Percentiles rank a stretch among this genome's conserved stretches.
phyloP scores from a whole-genome alignment of 257 asterid genomes.

The Euphrasia confusa region DNA sequence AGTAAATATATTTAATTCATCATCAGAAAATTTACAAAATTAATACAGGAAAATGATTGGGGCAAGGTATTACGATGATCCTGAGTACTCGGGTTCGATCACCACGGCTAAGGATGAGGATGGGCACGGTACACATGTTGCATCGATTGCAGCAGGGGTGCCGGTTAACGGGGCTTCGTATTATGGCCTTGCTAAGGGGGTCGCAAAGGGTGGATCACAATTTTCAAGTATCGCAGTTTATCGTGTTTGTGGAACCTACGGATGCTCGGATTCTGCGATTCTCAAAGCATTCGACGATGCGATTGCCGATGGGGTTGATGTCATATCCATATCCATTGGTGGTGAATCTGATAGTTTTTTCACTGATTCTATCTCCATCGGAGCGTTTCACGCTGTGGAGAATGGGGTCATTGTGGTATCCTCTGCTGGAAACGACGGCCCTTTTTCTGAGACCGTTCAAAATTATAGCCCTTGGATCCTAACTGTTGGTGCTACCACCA shows the following conservation, averaged over 20 bases:
- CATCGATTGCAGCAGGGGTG: conserved; percentile 67
- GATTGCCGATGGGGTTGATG: too few relatives aligned
- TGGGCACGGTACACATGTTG: conserved; percentile 45
- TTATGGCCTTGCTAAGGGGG: conserved; percentile 65
- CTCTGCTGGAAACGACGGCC: background rate
- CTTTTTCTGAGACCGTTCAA: background rate
- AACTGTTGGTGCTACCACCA: background rate
- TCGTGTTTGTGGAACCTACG: conserved; percentile 39
- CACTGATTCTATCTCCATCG: too few relatives aligned
- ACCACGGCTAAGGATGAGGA: conserved; percentile 46
- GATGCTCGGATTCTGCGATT: too few relatives aligned
- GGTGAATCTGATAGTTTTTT: too few relatives aligned
- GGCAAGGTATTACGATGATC: conserved; percentile 52
- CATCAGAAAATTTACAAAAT: too few relatives aligned
- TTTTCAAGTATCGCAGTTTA: conserved; percentile 4
- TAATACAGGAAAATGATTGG: conserved; percentile 64
- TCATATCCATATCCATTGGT: too few relatives aligned
- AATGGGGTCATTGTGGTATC: background rate
- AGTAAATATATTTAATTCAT: too few relatives aligned
- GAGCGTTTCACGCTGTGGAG: background rate
- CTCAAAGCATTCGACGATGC: too few relatives aligned
- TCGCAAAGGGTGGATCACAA: conserved; percentile 66
- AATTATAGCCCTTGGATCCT: background rate
- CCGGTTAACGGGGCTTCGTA: conserved; percentile 62
- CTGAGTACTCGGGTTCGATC: conserved; percentile 11